Percentiles rank a stretch among this genome's conserved stretches.
These are phyloP conservation scores for Colletotrichum higginsianum DNA, from an alignment of 2,329 filamentous ascomycete genomes.

Conservation along the genomic window DNA sequence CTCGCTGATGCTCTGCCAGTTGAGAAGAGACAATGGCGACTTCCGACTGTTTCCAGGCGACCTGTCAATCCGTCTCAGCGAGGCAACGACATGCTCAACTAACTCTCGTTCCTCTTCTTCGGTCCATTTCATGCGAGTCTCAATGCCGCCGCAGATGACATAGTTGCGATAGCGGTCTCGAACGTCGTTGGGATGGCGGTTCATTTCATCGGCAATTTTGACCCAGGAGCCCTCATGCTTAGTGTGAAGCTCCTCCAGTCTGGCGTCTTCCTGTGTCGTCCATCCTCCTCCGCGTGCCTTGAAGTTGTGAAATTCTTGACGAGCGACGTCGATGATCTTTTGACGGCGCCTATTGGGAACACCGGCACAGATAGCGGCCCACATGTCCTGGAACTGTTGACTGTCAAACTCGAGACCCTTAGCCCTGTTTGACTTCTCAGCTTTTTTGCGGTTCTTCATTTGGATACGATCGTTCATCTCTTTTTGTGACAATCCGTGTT, in stretches of 20 bases:
- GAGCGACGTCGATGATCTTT: conserved; percentile 69
- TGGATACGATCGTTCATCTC: conserved; percentile 65
- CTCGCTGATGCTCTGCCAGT: conserved; percentile 76
- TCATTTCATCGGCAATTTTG: conserved; percentile 72
- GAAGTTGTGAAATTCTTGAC: conserved; percentile 77
- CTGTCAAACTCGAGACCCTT: conserved; percentile 50
- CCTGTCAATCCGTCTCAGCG: conserved; percentile 64
- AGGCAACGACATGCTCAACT: conserved; percentile 65
- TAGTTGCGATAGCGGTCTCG: conserved; percentile 81
- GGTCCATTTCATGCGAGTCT: conserved; percentile 69
- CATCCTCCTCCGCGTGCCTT: conserved; percentile 70
- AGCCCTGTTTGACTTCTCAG: conserved; percentile 51
- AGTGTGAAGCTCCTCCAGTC: conserved; percentile 63
- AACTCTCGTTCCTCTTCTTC: conserved; percentile 72
- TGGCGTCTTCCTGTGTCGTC: conserved; percentile 71
- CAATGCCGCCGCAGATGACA: conserved; percentile 69
- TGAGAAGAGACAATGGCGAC: conserved; percentile 63
- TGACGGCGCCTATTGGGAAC: conserved; percentile 67
- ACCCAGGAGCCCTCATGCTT: conserved; percentile 72
- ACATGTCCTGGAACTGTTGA: conserved; percentile 60
- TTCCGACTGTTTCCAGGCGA: conserved; percentile 53
- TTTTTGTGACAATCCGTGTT: conserved; percentile 58
- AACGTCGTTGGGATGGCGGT: conserved; percentile 75
- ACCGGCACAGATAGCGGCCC: conserved; percentile 62
- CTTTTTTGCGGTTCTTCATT: conserved; percentile 31